Evolutionary conservation across 139 green algal genomes (phyloP), one percentile per base, ranked within the genome.

Genomic region (Tetraselmis striata): DNA sequence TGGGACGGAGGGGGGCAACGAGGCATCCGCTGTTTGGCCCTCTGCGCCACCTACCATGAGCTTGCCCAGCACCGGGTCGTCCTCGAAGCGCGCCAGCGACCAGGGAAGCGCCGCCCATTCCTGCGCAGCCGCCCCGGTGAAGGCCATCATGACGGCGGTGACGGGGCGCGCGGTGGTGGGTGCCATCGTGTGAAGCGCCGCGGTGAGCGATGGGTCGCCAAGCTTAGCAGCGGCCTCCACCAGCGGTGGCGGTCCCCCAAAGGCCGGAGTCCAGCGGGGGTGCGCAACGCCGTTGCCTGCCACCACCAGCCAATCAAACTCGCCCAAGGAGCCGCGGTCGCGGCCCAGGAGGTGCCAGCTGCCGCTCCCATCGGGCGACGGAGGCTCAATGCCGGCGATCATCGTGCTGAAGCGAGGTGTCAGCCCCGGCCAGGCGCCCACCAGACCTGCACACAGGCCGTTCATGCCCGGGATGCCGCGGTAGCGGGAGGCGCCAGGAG

Each of bases 291-390:
- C 74, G 74, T 2, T 31, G 2, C 26, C 5, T 18, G 74, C 25
- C 26, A 77, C n/a, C 26, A 18, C 74, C 23, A 77, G 74, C 74
- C 74, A 77, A 29, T 77, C 74, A 77, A 77, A 77, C 74, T 77
- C 74, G 22, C 74, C 74, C 25, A 77, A 18, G 23, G 74, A 18
- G 2, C 2, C 26, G 5, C 2, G 25, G 25, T 77, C 74, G 5
- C 23, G 11, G 74, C 2, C 74, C 2, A 77, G 23, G 5, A 77
- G 74, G 2, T 18, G 74, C 74, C 74, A 77, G 5, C 22, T 18
- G 25, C 25, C 74, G 74, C 74, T 18, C 23, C 2, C 2, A 2
- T 31, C 5, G 22, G 22, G n/a, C 2, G 5, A 22, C 23, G 74
- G 26, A 77, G 26, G 2, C 74, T 77, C 74, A 18, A 77, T 28